Conservation (phyloP, 2,329 filamentous ascomycete genomes). For the Aspergillus bombycis region DNA sequence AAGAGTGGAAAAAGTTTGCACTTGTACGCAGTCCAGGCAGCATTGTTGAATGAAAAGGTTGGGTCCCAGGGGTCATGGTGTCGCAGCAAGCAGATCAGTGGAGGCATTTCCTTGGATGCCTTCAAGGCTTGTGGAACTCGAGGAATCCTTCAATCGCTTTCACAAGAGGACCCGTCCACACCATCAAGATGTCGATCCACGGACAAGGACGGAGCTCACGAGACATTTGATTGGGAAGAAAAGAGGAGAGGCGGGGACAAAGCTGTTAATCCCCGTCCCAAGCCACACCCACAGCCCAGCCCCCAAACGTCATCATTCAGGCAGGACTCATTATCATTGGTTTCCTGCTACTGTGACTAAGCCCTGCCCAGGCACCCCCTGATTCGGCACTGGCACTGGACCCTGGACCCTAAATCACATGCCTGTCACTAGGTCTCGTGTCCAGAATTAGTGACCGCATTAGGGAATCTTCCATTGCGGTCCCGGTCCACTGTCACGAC, state of each 20-base stretch:
- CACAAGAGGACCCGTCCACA: constrained; percentile 4
- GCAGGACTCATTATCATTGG: background rate
- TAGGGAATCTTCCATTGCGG: background rate
- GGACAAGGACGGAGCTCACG: constrained; percentile 14
- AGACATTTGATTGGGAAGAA: constrained; percentile 10
- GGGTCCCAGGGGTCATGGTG: constrained; percentile 19
- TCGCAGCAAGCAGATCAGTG: constrained; percentile 25
- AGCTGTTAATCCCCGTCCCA: background rate
- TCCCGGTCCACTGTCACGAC: background rate
- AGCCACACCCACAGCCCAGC: background rate
- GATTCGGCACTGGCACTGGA: background rate
- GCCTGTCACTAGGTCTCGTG: background rate
- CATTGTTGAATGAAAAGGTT: constrained; percentile 20
- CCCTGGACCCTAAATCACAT: background rate
- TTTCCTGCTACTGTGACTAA: background rate
- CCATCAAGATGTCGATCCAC: constrained; percentile 19
- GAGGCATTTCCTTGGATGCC: constrained; percentile 15
- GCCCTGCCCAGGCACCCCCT: background rate
- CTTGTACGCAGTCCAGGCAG: constrained; percentile 21
- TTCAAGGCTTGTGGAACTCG: constrained; percentile 11
- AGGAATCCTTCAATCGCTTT: constrained; percentile 14
- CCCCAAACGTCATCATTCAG: background rate
- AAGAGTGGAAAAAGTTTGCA: constrained; percentile 14
- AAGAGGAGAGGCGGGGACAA: constrained; percentile 3
- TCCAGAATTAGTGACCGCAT: background rate